phyloP scores from a whole-genome alignment of 352 stramenopile genomes.

The Poterioochromonas sp. region DNA sequence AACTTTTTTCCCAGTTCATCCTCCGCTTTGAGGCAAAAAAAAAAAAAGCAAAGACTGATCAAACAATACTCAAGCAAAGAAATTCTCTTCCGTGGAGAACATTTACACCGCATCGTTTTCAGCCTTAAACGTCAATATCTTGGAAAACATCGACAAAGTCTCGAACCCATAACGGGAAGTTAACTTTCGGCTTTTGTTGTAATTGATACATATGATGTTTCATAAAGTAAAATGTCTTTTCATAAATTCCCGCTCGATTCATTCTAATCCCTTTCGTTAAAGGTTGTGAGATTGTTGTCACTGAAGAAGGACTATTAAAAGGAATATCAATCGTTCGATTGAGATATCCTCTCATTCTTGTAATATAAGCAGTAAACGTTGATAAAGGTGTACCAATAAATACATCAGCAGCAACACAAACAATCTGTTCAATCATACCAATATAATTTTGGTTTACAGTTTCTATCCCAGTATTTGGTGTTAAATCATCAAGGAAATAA shows the following conservation, averaged over 20 bases:
- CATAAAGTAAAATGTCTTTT: conserved; percentile 9
- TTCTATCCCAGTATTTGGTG: neutral
- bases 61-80: too few species aligned
- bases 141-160: conserved; percentile 17
- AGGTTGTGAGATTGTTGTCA: too few species aligned
- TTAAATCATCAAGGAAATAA: neutral
- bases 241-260: neutral
- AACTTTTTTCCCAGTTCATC: too few species aligned
- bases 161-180: neutral
- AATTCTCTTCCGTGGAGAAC: too few species aligned
- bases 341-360: neutral
- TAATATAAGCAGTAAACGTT: conserved; percentile 31
- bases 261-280: neutral
- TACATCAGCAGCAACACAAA: conserved; percentile 26
- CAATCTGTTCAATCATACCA: conserved; percentile 38
- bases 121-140: conserved; percentile 18
- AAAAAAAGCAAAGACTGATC: too few species aligned
- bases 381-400: conserved; percentile 29
- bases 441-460: conserved; percentile 36
- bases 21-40: too few species aligned
- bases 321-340: conserved; percentile 26
- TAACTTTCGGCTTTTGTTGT: neutral
- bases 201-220: conserved; percentile 19
- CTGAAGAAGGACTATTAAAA: too few species aligned
- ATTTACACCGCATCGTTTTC: too few species aligned